Percentiles rank a stretch among this genome's conserved stretches.
phyloP scores from a whole-genome alignment of 371 early-diverging fungal species.

The Mucor lusitanicus region DNA sequence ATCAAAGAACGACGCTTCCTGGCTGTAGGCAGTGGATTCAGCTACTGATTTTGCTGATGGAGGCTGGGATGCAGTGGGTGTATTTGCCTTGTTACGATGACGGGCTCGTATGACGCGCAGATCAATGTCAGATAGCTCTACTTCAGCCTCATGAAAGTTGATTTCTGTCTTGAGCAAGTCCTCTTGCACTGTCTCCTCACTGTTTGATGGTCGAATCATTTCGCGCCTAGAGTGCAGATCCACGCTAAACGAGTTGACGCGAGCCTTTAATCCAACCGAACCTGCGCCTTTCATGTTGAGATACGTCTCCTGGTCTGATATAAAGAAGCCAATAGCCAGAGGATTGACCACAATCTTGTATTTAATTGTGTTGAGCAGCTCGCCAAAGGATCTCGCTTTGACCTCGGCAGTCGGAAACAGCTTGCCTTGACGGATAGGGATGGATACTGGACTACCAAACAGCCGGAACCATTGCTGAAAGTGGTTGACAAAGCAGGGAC shows the following conservation, averaged over 20 bases:
- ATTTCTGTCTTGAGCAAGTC: conserved; percentile 13
- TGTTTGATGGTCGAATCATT: not conserved
- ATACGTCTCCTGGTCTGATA: conserved; percentile 36
- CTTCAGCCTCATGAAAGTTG: conserved; percentile 32
- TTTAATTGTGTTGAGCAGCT: conserved; percentile 35
- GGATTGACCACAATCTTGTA: conserved; percentile 47
- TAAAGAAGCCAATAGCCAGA: conserved; percentile 42
- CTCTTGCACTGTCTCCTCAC: not conserved
- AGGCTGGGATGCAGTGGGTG: not conserved
- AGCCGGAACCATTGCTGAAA: conserved; percentile 41
- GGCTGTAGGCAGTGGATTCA: not conserved
- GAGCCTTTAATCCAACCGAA: conserved; percentile 34
- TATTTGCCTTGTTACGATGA: conserved; percentile 2
- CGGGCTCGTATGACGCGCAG: conserved; percentile 28
- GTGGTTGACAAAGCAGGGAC: conserved; percentile 46
- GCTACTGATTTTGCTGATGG: not conserved
- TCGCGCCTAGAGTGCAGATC: conserved; percentile 38
- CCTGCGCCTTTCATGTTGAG: conserved; percentile 16
- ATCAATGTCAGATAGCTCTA: conserved; percentile 32
- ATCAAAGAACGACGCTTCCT: not conserved
- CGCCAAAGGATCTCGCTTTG: conserved; percentile 39
- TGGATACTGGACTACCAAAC: conserved; percentile 47
- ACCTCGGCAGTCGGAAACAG: conserved; percentile 33
- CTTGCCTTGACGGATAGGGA: conserved; percentile 46
- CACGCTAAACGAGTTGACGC: conserved; percentile 22